These are phyloP conservation scores for Globisporangium uncinulatum DNA, from an alignment of 352 stramenopile species.

Conservation along the genomic window DNA sequence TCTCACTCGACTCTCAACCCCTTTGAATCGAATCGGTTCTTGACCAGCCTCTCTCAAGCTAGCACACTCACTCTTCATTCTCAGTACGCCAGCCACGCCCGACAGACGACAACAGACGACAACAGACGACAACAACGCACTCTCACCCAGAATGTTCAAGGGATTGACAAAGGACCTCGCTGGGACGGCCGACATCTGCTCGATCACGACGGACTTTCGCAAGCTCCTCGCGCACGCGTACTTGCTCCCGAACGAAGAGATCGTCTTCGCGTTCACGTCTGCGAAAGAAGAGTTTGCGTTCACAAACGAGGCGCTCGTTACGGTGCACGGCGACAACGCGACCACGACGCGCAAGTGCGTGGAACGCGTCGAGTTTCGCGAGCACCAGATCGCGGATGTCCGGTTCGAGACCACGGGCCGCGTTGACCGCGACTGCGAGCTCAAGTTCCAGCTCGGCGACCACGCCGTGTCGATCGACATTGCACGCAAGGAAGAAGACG, in stretches of 20 bases:
- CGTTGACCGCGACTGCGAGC: constrained; percentile 58
- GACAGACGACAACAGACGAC: too few species aligned
- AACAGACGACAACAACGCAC: too few species aligned
- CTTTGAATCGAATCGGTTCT: too few species aligned
- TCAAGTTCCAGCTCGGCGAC: constrained; percentile 49
- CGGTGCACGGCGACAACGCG: constrained; percentile 25
- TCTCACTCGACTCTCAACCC: too few species aligned
- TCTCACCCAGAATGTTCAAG: constrained; percentile 26
- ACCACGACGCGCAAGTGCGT: constrained; percentile 49
- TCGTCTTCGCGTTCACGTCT: constrained; percentile 47
- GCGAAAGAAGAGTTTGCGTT: constrained; percentile 57
- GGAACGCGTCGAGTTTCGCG: constrained; percentile 31
- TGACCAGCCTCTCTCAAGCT: too few species aligned
- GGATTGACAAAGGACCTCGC: constrained; percentile 41
- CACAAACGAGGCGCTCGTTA: constrained; percentile 53
- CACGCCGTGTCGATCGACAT: constrained; percentile 44
- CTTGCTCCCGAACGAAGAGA: constrained; percentile 41
- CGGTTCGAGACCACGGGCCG: constrained; percentile 48
- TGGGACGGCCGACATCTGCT: constrained; percentile 45
- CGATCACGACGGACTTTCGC: constrained; percentile 31
- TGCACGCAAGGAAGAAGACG: constrained; percentile 34
- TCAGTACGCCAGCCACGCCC: too few species aligned
- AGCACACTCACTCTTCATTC: too few species aligned
- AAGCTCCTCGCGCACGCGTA: constrained; percentile 33
- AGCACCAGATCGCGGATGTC: constrained; percentile 24